A percentile compares a stretch with the other conserved stretches of the same genome.
These are phyloP conservation scores for Cylindrotheca fusiformis DNA, from an alignment of 108 stramenopile species.

Conservation along the genomic window DNA sequence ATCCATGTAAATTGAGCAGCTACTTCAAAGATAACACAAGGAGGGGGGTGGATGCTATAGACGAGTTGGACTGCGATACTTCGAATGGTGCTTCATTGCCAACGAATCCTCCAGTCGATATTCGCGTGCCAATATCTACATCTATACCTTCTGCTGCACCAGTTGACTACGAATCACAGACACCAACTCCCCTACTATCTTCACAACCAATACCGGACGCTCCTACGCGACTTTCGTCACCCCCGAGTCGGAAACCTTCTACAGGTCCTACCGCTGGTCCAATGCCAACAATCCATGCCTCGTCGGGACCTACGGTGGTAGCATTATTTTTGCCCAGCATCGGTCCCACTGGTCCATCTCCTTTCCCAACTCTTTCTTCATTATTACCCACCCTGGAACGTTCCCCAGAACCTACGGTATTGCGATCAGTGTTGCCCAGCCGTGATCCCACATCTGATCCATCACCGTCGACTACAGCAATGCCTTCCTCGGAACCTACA, in stretches of 20 bases:
- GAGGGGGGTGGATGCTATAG: no score
- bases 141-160: conserved; percentile 3
- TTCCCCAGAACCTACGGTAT: conserved; percentile 5
- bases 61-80: not conserved
- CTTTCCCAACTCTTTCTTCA: not conserved
- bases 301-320: not conserved
- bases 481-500: not conserved
- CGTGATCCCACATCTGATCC: not conserved
- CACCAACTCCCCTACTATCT: conserved; percentile 8
- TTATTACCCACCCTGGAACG: no score
- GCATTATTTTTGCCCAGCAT: not conserved
- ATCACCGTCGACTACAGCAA: not conserved
- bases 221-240: conserved; percentile 1
- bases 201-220: not conserved
- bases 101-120: not conserved
- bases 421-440: not conserved
- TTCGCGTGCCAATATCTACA: not conserved
- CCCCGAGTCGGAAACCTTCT: not conserved
- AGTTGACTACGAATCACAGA: conserved; percentile 5
- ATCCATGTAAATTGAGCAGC: not conserved
- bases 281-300: no score
- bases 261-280: no score
- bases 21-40: no score
- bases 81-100: not conserved
- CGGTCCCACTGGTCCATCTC: conserved; percentile 1